phyloP scores from a whole-genome alignment of 208 protist species.

The Leishmania gerbilli region DNA sequence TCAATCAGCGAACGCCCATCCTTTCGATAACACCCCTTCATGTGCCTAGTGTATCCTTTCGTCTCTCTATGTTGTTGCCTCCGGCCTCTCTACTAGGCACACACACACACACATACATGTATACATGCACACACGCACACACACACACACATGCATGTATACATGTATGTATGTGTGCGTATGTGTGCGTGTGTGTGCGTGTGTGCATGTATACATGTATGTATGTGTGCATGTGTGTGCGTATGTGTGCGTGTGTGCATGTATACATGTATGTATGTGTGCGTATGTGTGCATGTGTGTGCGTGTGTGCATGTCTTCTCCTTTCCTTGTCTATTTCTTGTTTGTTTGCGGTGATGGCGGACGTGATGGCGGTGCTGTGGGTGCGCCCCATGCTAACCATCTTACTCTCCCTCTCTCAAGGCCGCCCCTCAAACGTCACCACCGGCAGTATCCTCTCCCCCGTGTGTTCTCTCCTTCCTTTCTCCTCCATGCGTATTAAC shows the following conservation, averaged over 20 bases:
- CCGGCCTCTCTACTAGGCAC: neutral
- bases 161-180: neutral
- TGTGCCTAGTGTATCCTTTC: neutral
- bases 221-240: neutral
- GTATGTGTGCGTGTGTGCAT: neutral
- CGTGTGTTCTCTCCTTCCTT: neutral
- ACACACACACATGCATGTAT: no score
- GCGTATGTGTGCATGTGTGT: slow-evolving; percentile 3
- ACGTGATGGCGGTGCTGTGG: neutral
- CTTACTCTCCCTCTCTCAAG: no score
- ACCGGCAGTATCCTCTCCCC: no score
- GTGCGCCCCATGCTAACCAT: neutral
- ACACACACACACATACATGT: neutral
- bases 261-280: neutral
- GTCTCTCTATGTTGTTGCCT: neutral
- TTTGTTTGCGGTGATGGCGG: neutral
- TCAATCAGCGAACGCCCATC: neutral
- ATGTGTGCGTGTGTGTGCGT: neutral
- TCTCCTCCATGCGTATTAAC: neutral
- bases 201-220: neutral
- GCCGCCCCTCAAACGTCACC: no score
- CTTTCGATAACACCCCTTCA: neutral
- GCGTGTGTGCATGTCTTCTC: neutral
- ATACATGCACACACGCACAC: no score
- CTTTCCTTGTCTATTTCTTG: neutral